Evolutionary conservation across 2,329 filamentous ascomycete species (phyloP).

Genomic region (Lecanoromycetidae sp.): DNA sequence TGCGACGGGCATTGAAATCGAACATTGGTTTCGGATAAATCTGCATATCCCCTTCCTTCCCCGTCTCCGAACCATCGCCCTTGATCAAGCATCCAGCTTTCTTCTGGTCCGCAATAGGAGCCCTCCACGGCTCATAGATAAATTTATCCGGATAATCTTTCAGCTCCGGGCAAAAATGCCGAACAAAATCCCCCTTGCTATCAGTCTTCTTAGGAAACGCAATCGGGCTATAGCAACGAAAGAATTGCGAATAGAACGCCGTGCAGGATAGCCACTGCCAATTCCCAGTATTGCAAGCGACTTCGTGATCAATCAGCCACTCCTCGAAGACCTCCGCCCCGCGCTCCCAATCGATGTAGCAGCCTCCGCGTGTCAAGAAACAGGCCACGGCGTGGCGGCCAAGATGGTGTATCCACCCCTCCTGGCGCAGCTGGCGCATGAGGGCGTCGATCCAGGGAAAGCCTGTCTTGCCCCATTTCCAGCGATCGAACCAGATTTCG

Average conservation of each 20-base stretch:
- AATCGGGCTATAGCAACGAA: slow-evolving; percentile 56
- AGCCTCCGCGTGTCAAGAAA: slow-evolving; percentile 67
- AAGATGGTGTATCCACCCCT: slow-evolving; percentile 72
- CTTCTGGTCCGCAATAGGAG: slow-evolving; percentile 55
- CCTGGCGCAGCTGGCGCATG: slow-evolving; percentile 59
- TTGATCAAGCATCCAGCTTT: slow-evolving; percentile 52
- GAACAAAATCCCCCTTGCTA: slow-evolving; percentile 51
- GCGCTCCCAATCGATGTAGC: slow-evolving; percentile 68
- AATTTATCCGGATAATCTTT: slow-evolving; percentile 50
- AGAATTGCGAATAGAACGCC: slow-evolving; percentile 63
- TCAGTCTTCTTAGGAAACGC: slow-evolving; percentile 69
- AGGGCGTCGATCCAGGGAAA: slow-evolving; percentile 73
- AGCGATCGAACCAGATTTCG: slow-evolving; percentile 55
- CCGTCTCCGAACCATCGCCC: slow-evolving; percentile 36
- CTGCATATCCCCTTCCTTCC: slow-evolving; percentile 32
- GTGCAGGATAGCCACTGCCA: slow-evolving; percentile 70
- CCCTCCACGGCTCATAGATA: slow-evolving; percentile 72
- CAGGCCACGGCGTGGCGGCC: slow-evolving; percentile 68
- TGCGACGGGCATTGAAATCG: slow-evolving; percentile 53
- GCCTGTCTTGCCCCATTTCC: slow-evolving; percentile 57
- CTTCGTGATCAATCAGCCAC: slow-evolving; percentile 61
- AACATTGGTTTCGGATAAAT: slow-evolving; percentile 66
- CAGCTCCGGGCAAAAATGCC: slow-evolving; percentile 57
- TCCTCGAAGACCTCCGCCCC: slow-evolving; percentile 70
- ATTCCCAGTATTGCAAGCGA: slow-evolving; percentile 61